Percentiles rank a stretch among this genome's conserved stretches.
These are phyloP conservation scores for Aspergillus heteromorphus DNA, from an alignment of 495 filamentous ascomycete genomes.

Conservation along the genomic window DNA sequence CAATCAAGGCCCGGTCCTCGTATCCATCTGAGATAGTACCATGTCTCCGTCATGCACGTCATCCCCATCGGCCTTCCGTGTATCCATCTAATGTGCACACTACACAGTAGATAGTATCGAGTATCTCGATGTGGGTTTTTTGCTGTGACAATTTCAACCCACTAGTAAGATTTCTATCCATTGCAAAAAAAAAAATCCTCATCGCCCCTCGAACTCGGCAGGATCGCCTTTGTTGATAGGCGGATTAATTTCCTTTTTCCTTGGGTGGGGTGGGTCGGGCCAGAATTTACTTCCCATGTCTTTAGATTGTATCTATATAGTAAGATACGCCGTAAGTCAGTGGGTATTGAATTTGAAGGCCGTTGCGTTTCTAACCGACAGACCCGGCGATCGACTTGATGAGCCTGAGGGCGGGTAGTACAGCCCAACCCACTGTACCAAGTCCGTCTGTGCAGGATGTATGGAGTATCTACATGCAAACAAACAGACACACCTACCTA, in stretches of 20 bases:
- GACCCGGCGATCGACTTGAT: background rate
- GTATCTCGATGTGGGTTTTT: background rate
- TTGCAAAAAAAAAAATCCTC: no score
- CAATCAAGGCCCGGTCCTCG: background rate
- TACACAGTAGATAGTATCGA: background rate
- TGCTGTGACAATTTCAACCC: background rate
- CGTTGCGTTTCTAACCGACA: background rate
- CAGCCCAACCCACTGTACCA: background rate
- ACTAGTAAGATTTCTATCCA: background rate
- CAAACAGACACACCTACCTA: no score
- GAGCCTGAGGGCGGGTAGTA: no score
- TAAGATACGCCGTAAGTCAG: no score
- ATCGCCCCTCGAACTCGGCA: background rate
- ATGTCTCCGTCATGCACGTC: background rate
- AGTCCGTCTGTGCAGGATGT: no score
- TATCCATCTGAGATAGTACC: background rate
- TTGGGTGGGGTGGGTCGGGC: background rate
- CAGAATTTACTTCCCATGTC: background rate
- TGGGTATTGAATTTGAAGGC: background rate
- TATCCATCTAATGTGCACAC: no score
- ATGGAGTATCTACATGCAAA: no score
- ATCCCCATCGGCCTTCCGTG: background rate
- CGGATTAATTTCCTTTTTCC: slow-evolving; percentile 9
- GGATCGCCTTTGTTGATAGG: slow-evolving; percentile 5
- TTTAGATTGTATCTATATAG: no score